Evolutionary conservation across 2,329 filamentous ascomycete species (phyloP).

Genomic region (Cryphonectria parasitica): DNA sequence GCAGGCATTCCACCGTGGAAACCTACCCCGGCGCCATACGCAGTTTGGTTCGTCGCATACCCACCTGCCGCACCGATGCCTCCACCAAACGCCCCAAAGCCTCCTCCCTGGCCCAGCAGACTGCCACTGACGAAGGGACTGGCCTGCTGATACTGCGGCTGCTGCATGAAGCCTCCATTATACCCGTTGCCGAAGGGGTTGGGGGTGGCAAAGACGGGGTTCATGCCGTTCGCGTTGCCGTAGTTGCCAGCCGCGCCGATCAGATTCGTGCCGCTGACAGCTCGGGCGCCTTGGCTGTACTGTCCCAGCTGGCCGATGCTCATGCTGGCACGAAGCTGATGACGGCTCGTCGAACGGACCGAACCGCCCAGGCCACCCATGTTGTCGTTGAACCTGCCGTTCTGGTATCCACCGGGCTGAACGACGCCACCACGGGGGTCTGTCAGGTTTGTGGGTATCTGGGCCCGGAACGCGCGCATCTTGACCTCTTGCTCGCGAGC

Average conservation of each 20-base stretch:
- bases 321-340: constrained; percentile 31
- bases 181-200: constrained; percentile 26
- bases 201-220: constrained; percentile 22
- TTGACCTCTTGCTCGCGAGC: constrained; percentile 51
- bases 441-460: constrained; percentile 51
- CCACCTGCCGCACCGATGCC: constrained; percentile 24
- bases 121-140: constrained; percentile 26
- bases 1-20: constrained; percentile 24
- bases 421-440: constrained; percentile 36
- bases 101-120: constrained; percentile 19
- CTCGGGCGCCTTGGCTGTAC: constrained; percentile 2
- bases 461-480: constrained; percentile 51
- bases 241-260: constrained; percentile 29
- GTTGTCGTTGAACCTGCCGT: constrained; percentile 58
- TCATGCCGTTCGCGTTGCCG: constrained; percentile 24
- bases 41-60: constrained; percentile 25
- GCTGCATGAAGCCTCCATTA: constrained; percentile 27
- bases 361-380: constrained; percentile 43
- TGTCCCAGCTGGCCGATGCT: constrained; percentile 30
- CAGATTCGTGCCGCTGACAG: constrained; percentile 24
- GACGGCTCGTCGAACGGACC: constrained; percentile 4
- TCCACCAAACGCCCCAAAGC: constrained; percentile 21
- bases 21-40: constrained; percentile 25
- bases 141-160: constrained; percentile 21
- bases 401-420: constrained; percentile 51